Evolutionary conservation across 257 asterid genomes (phyloP), one percentile per base, ranked within the genome.

Genomic region (Leonotis leonurus): DNA sequence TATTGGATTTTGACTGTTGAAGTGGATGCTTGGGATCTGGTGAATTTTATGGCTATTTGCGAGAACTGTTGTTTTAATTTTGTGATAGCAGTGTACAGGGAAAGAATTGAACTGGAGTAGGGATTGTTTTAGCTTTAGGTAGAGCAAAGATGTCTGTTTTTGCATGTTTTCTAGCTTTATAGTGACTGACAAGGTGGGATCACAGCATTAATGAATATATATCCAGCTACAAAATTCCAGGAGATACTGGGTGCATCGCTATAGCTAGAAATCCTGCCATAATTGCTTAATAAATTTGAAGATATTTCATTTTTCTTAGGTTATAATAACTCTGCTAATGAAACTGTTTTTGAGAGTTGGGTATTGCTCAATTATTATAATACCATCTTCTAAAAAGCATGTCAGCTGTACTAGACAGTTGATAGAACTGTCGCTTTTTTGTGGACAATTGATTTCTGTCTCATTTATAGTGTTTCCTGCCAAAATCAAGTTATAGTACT

Each of bases 51-150:
- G 40, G 11, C 17, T 18, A 43, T 52, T 58, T 40, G 36, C 2
- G 11, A 50, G 32, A 67, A 25, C 53, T 57, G 41, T 59, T 14
- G 25, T 37, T 20, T 66, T 66, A 29, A 53, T 43, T 65, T 20
- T 58, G 54, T 27, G 18, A 62, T 52, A 13, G 13, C 50, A n/a
- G n/a, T n/a, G n/a, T n/a, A n/a, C n/a, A n/a, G n/a, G n/a, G n/a
- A n/a, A n/a, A n/a, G n/a, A n/a, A n/a, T n/a, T n/a, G n/a, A n/a
- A n/a, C n/a, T n/a, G n/a, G n/a, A n/a, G n/a, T n/a, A n/a, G n/a
- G n/a, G n/a, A n/a, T n/a, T n/a, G n/a, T n/a, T n/a, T n/a, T n/a
- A n/a, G n/a, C n/a, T 50, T 22, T 59, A 17, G 37, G 18, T 29
- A 62, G 20, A 35, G 27, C 11, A 36, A 32, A 56, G 40, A 30